Evolutionary conservation across 371 early-diverging fungal genomes (phyloP).

Genomic region (Mucor mucedo): DNA sequence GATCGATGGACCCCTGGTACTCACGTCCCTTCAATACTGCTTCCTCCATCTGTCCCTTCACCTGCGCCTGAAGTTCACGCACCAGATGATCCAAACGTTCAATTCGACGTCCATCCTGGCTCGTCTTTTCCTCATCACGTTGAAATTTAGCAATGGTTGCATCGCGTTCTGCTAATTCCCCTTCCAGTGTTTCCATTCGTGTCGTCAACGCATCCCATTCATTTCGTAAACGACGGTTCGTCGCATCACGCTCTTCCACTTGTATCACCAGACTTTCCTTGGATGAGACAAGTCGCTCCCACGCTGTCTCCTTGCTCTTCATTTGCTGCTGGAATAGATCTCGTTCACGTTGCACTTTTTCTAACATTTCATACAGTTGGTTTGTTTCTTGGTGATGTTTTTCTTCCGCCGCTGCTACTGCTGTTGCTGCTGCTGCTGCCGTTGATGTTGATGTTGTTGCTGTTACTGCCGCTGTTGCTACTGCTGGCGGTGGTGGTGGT

Average conservation of each 20-base stretch:
- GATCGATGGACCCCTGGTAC: conserved; percentile 38
- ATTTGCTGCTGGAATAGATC: conserved; percentile 32
- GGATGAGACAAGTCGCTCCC: conserved; percentile 46
- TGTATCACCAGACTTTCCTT: conserved; percentile 47
- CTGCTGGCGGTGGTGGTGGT: no score
- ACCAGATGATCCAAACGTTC: conserved; percentile 40
- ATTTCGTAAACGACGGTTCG: conserved; percentile 26
- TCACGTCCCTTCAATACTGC: conserved; percentile 25
- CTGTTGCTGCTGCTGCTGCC: not conserved
- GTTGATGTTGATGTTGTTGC: conserved; percentile 1
- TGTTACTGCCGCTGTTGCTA: not conserved
- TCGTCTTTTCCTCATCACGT: conserved; percentile 31
- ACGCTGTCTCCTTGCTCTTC: conserved; percentile 45
- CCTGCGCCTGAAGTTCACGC: conserved; percentile 33
- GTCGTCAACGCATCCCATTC: conserved; percentile 16
- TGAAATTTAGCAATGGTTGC: conserved; percentile 31
- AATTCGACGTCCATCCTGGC: conserved; percentile 40
- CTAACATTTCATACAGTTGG: conserved; percentile 37
- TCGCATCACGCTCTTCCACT: conserved; percentile 35
- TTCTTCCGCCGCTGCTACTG: not conserved
- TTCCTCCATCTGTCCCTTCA: conserved; percentile 15
- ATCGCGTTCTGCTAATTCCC: conserved; percentile 16
- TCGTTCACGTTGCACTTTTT: conserved; percentile 39
- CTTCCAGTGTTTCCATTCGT: conserved; percentile 7
- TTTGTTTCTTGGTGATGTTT: conserved; percentile 20